Conservation (phyloP, 768 basidiomycete species). For the Mycena latifolia region DNA sequence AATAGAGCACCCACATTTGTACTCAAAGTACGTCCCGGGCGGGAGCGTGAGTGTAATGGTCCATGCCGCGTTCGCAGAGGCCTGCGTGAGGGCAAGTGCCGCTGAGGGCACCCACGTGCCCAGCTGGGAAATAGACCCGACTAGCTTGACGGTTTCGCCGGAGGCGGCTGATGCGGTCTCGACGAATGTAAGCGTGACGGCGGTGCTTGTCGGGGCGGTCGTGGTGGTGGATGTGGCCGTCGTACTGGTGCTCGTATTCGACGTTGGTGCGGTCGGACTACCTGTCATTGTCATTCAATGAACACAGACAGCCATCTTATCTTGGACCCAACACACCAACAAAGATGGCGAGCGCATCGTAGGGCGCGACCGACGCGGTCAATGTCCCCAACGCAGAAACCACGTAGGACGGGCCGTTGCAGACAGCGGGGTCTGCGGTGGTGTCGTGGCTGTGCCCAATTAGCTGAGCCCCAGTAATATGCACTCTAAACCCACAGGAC, state of each 20-base stretch:
- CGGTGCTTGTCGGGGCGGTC: background rate
- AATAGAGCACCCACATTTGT: background rate
- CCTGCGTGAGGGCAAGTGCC: constrained; percentile 13
- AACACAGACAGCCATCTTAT: background rate
- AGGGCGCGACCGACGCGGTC: constrained; percentile 34
- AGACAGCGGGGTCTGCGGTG: constrained; percentile 11
- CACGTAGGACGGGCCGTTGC: constrained; percentile 26
- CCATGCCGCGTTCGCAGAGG: background rate
- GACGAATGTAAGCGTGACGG: constrained; percentile 15
- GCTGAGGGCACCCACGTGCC: constrained; percentile 14
- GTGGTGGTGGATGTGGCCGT: background rate
- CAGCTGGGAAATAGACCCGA: constrained; percentile 25
- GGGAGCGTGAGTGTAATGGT: constrained; percentile 12
- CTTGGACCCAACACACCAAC: constrained; percentile 1
- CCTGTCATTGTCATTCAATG: background rate
- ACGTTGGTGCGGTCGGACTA: background rate
- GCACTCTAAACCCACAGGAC: constrained; percentile 21
- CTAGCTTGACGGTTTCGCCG: constrained; percentile 20
- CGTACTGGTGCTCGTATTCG: background rate
- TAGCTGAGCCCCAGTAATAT: too few species aligned
- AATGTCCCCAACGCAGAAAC: constrained; percentile 31
- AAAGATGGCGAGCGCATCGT: constrained; percentile 36
- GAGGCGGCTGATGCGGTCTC: constrained; percentile 15
- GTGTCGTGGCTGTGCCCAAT: constrained; percentile 24
- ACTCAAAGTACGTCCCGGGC: constrained; percentile 6